Evolutionary conservation across 2,329 filamentous ascomycete species (phyloP), one percentile per base, ranked within the genome.

Genomic region (Ophiocordyceps sinensis): DNA sequence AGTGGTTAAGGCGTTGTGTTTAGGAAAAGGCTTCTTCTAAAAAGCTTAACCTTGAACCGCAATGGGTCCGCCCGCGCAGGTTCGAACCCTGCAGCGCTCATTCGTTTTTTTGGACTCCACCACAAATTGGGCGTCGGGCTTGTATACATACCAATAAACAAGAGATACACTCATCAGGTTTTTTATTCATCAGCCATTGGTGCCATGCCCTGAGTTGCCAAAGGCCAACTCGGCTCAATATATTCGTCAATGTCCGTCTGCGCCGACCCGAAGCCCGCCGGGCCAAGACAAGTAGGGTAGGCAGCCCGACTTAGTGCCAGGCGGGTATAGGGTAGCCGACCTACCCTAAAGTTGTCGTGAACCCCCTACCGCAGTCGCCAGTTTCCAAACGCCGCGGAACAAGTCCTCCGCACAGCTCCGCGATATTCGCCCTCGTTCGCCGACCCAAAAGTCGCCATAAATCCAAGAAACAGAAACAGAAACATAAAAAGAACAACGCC

Each of bases 1-100:
- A 70, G 67, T 70, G 67, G 67, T 70, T 70, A 70, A 68, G 67
- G 67, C 67, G 67, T 63, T 67, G 65, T 67, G 66, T 70, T 70
- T 70, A 70, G 67, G 67, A 55, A 9, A 7, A 6, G 15, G 49
- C 41, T 38, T 23, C 13, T n/a, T n/a, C 32, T n/a, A n/a, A 44
- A 42, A 45, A 46, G 43, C 32, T 46, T 47, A n/a, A 17, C n/a
- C 54, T 49, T 53, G 47, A 57, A 53, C 60, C 60, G 60, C 60
- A 62, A 59, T 62, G 59, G 58, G 58, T 57, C 54, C 51, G 53
- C 52, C 60, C 64, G 64, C 66, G 65, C 57, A 64, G 63, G 67
- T 70, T 70, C 67, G 65, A 70, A 67, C 64, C 67, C 63, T 64
- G 57, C 65, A 56, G 63, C 59, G 62, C 57, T 62, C 65, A 67